Conservation (phyloP, 768 basidiomycete species). For the Lentinula guzmanii region DNA sequence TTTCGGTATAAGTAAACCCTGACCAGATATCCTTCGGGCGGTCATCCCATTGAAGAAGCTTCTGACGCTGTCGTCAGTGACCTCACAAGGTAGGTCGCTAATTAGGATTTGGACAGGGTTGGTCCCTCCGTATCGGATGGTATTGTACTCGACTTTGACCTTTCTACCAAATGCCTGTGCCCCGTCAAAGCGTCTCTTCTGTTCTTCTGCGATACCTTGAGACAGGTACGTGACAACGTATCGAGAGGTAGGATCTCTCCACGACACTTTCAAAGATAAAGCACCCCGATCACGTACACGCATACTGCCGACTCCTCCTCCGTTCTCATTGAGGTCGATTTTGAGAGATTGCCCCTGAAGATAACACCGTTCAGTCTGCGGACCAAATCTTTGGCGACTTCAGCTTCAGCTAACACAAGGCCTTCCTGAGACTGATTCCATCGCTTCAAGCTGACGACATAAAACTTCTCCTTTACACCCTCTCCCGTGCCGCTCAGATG, state of each 20-base stretch:
- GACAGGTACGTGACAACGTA: constrained; percentile 39
- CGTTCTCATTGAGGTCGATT: constrained; percentile 36
- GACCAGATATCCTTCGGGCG: constrained; percentile 17
- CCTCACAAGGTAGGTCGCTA: constrained; percentile 28
- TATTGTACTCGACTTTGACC: constrained; percentile 42
- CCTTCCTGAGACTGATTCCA: constrained; percentile 27
- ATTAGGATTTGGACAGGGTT: constrained; percentile 34
- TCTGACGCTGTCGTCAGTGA: constrained; percentile 18
- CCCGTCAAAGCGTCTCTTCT: constrained; percentile 31
- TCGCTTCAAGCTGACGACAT: constrained; percentile 25
- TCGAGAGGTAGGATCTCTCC: constrained; percentile 40
- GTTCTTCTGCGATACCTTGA: constrained; percentile 23
- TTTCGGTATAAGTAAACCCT: constrained; percentile 11
- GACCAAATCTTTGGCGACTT: constrained; percentile 34
- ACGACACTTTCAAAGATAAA: constrained; percentile 43
- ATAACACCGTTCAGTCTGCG: constrained; percentile 41
- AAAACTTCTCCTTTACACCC: constrained; percentile 16
- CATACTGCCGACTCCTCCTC: constrained; percentile 33
- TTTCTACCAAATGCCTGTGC: constrained; percentile 30
- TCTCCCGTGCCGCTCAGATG: constrained; percentile 31
- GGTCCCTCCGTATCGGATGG: constrained; percentile 25
- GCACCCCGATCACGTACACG: constrained; percentile 20
- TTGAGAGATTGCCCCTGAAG: constrained; percentile 35
- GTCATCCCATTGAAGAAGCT: constrained; percentile 22
- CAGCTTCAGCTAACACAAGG: constrained; percentile 34